Evolutionary conservation across 805 yeast genomes (phyloP), one percentile per base, ranked within the genome.

Genomic region (Yarrowia phangngaensis): DNA sequence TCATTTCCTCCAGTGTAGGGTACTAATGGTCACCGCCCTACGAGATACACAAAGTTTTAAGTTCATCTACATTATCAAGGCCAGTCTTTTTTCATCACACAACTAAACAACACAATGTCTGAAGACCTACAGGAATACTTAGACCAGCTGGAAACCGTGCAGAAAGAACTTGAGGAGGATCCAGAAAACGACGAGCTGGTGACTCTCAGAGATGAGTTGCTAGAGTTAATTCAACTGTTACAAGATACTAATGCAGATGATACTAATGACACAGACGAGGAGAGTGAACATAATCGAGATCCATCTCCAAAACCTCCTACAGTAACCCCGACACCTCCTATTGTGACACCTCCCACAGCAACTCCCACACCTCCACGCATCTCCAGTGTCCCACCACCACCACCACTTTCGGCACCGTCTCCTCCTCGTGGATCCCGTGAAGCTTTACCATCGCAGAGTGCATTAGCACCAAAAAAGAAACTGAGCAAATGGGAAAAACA

Each of bases 231-330:
- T 38, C 24, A 38, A 24, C 45, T 38, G 32, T 19, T 38, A 38
- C 45, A 38, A 38, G 45, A 38, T 38, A 38, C 45, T 38, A 38
- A 38, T 38, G 32, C 45, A 38, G 45, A 27, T 19, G 41, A 35
- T 6, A 28, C 24, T 3, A 11, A 23, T 6, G 40, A 23, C 13
- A 9, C 14, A 14, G 7, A 16, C 13, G 17, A 12, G 22, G 22
- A 36, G 9, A 31, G 3, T 8, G 31, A 9, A 24, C 15, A 17
- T 13, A 23, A 17, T 8, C 30, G 16, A 27, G 36, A 32, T 5
- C 23, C 31, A 6, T 12, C 28, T 36, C 23, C 20, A 19, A 24
- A n/a, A 8, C 28, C 9, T 5, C 20, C 43, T 8, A 35, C 17
- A 4, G 30, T 17, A 4, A 17, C 43, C 3, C 23, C 31, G 4